phyloP scores from a whole-genome alignment of 1,139 yeast genomes.

The Geotrichum australiense region DNA sequence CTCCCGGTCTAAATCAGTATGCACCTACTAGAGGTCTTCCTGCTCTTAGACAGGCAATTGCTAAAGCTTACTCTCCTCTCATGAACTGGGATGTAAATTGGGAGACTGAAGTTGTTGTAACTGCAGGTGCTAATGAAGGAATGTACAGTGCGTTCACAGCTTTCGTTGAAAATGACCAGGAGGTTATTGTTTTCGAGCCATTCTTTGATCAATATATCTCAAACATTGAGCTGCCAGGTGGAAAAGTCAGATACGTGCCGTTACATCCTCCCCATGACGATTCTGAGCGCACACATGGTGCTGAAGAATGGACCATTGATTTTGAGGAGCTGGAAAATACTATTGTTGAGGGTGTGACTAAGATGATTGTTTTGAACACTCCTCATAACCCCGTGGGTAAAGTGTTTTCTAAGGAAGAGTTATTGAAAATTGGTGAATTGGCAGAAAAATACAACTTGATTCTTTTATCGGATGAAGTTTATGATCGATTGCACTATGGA shows the following conservation, averaged over 20 bases:
- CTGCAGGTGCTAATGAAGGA: slow-evolving; percentile 98
- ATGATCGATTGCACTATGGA: slow-evolving; percentile 76
- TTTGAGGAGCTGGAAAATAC: slow-evolving; percentile 59
- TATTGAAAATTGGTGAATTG: slow-evolving; percentile 64
- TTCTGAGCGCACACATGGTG: slow-evolving; percentile 55
- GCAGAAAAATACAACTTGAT: slow-evolving; percentile 79
- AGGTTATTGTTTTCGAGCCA: slow-evolving; percentile 95
- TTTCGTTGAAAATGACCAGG: slow-evolving; percentile 80
- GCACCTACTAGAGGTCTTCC: slow-evolving; percentile 89
- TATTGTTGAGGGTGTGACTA: slow-evolving; percentile 68
- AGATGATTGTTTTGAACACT: slow-evolving; percentile 78
- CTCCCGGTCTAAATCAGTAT: slow-evolving; percentile 77
- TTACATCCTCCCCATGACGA: slow-evolving; percentile 78
- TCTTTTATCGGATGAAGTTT: slow-evolving; percentile 87
- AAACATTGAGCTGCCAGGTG: slow-evolving; percentile 89
- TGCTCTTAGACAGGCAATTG: slow-evolving; percentile 57
- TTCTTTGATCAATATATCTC: slow-evolving; percentile 95
- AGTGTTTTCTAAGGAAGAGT: slow-evolving; percentile 68
- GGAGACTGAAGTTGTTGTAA: slow-evolving; percentile 63
- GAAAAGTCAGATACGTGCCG: slow-evolving; percentile 78
- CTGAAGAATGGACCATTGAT: slow-evolving; percentile 82
- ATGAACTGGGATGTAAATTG: slow-evolving; percentile 53
- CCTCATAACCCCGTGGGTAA: slow-evolving; percentile 98
- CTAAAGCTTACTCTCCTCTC: slow-evolving; percentile 61
- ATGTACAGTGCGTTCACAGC: slow-evolving; percentile 81